Conservation (phyloP, 352 stramenopile species). For the Globisporangium megalacanthum region DNA sequence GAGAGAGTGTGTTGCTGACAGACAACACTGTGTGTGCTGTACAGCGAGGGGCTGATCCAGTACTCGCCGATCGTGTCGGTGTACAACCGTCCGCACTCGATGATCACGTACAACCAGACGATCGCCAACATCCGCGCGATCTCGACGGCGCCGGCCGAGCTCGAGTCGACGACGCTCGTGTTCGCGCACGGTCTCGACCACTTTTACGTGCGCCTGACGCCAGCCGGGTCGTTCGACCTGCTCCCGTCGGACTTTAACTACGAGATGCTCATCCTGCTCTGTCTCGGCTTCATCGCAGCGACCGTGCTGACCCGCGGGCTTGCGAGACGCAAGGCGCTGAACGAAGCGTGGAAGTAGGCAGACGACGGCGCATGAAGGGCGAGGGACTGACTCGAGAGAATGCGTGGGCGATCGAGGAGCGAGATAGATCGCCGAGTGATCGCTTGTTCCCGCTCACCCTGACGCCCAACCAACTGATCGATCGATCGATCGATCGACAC, state of each 20-base stretch:
- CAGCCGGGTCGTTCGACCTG: conserved; percentile 94
- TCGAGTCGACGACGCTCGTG: conserved; percentile 95
- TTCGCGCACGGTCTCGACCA: conserved; percentile 92
- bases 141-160: conserved; percentile 67
- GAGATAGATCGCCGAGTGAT: neutral
- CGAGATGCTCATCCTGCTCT: conserved; percentile 89
- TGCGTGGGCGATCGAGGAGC: neutral
- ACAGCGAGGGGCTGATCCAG: conserved; percentile 69
- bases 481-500: neutral
- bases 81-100: conserved; percentile 74
- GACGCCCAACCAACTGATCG: too few relatives aligned
- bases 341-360: conserved; percentile 78
- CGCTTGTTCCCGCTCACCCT: neutral
- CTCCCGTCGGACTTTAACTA: conserved; percentile 95
- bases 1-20: neutral
- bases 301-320: conserved; percentile 65
- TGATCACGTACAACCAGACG: conserved; percentile 91
- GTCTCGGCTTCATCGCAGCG: conserved; percentile 79
- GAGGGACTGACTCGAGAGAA: neutral
- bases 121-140: conserved; percentile 74
- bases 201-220: conserved; percentile 92
- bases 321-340: conserved; percentile 67
- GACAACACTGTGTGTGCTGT: neutral
- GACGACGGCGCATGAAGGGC: neutral
- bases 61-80: conserved; percentile 91